Evolutionary conservation across 2,329 filamentous ascomycete genomes (phyloP).

Genomic region (Paraphoma sp.): DNA sequence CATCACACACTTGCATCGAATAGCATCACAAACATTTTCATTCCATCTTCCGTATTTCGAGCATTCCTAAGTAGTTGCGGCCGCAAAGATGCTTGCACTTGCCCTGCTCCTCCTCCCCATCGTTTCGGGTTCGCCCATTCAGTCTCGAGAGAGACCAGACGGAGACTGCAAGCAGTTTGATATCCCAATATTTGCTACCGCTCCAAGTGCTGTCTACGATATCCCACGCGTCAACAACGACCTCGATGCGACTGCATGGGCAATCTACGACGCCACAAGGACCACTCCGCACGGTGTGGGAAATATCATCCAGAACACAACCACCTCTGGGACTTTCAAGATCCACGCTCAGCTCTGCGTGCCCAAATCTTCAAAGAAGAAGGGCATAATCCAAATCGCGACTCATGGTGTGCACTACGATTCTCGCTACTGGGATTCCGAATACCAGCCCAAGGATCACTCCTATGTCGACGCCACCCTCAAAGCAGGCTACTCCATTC

Average conservation of each 20-base stretch:
- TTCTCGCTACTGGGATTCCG: constrained; percentile 47
- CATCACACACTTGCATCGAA: too few species aligned
- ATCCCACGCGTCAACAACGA: constrained; percentile 3
- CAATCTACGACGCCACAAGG: constrained; percentile 4
- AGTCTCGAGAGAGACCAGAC: neutral
- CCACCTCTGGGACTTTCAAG: constrained; percentile 4
- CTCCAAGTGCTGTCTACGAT: constrained; percentile 2
- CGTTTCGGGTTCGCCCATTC: neutral
- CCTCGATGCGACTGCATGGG: constrained; percentile 6
- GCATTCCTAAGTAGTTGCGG: neutral
- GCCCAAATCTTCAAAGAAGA: constrained; percentile 1
- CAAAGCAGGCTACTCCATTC: constrained; percentile 47
- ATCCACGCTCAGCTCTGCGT: constrained; percentile 7
- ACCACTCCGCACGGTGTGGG: neutral
- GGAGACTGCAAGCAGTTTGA: constrained; percentile 1
- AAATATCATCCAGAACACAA: constrained; percentile 2
- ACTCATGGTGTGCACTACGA: constrained; percentile 38
- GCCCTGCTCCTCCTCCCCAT: neutral
- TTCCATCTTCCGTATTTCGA: too few species aligned
- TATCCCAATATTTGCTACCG: constrained; percentile 5
- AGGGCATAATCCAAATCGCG: constrained; percentile 2
- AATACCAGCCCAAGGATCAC: constrained; percentile 37
- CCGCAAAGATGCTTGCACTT: neutral
- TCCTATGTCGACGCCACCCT: constrained; percentile 48
- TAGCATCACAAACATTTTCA: too few species aligned